Base-by-base conservation (phyloP, 176 grass and related monocot genomes). In the Phoenix dactylifera region DNA sequence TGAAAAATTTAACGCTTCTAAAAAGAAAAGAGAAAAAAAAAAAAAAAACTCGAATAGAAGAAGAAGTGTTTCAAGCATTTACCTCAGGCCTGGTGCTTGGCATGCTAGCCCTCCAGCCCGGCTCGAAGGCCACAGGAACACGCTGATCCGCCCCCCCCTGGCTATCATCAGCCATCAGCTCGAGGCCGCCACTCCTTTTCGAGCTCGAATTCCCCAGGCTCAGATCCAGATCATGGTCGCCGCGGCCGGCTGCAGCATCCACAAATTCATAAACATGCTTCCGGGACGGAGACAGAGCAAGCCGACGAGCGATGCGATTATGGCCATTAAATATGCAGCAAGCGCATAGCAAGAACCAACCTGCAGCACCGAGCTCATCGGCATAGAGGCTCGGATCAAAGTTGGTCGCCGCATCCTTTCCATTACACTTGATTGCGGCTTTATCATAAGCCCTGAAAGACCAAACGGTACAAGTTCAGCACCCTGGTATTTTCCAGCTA, bases 181-280 rank as follows among this genome's bases (percentile, higher is more conserved):
- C 66, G 1, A 69, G 44, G 22, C 58, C 78, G 22, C 58, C 78
- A 57, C 62, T 74, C 56, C 83, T 78, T 68, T 85, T 88, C 15
- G 73, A 85, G 17, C 81, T 78, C 24, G 92, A 82, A 58, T 80
- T 87, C 17, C 92, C 92, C 25, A 97, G 73, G 26, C 83, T 87
- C n/a, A 97, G 74, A 76, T 91, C 87, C 23, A 97, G 78, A 60
- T 97, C 91, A 59, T 97, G 87, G 57, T 82, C 87, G n/a, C 51
- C 70, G 51, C 53, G 74, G n/a, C 5, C 55, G 1, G 18, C 24
- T 53, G 66, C 63, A 65, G 18, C 18, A 15, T 44, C 6, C 10
- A 12, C 10, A 3, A 14, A 44, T 44, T 44, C 35, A 44, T 12
- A 44, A 44, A 44, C 35, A 44, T 12, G 35, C 9, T 12, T 44